Base-by-base conservation (phyloP, 2,329 filamentous ascomycete genomes). In the Ceratocystis smalleyi region DNA sequence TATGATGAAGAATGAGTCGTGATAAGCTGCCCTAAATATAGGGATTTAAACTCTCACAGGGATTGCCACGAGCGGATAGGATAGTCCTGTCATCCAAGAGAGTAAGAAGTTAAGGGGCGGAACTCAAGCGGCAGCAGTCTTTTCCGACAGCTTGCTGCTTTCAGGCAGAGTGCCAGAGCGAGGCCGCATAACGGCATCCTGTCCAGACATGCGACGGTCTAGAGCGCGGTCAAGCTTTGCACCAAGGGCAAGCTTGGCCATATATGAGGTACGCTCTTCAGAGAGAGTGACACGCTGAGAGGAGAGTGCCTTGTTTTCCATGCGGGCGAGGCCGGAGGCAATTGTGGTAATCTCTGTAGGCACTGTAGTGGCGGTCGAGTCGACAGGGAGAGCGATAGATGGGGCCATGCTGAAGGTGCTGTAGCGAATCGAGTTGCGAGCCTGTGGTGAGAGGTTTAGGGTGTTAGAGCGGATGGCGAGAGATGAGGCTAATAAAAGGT, bases 161-260 rank as follows among this genome's bases (percentile, higher is more conserved):
- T 76, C 75, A 67, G 70, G 68, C 62, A 73, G 32, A 61, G 71
- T 75, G 70, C 76, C 73, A 62, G 72, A 71, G 40, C 77, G 75
- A 24, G 78, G 82, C 68, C 87, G 84, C 80, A 94, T 91, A 74
- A 89, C 86, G 69, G 91, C 91, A 71, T 96, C 91, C 75, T 96
- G 91, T 69, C 88, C 78, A 32, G 83, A 87, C 91, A 96, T 94
- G 71, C 91, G 83, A 69, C 91, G 82, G 69, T 87, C 87, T 64
- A 96, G 83, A 24, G 91, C 91, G 67, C 91, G 85, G 73, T 96
- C 91, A 49, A 96, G 83, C 77, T 96, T 96, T 67, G 91, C 91
- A 59, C 91, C 88, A 62, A 96, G 82, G 45, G 91, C 91, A 66
- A 95, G 81, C 77, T 95, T 95, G 77, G 84, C 86, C 75, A 95